A percentile compares a stretch with the other conserved stretches of the same genome.
These are phyloP conservation scores for Gossypium mustelinum DNA, from an alignment of 345 rosid species.

Conservation along the genomic window DNA sequence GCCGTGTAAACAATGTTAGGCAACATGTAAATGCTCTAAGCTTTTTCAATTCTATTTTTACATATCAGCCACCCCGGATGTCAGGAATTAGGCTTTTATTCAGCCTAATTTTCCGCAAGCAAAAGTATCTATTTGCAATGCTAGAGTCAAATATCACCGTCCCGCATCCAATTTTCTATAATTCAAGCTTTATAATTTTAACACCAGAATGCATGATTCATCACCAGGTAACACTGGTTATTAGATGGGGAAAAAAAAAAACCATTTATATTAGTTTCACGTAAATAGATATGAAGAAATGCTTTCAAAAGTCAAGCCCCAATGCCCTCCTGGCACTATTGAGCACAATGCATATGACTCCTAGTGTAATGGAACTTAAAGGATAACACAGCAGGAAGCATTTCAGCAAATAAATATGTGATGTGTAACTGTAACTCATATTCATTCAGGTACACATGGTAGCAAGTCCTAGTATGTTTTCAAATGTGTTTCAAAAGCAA, in stretches of 20 bases:
- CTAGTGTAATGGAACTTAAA: background rate
- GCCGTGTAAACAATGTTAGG: conserved; percentile 18
- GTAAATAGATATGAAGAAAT: background rate
- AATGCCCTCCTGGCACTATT: too few relatives aligned
- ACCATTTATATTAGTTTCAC: background rate
- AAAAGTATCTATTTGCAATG: background rate
- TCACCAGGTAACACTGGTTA: background rate
- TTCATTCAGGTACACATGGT: background rate
- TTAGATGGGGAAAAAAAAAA: too few relatives aligned
- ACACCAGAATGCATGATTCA: background rate
- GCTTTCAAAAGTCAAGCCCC: background rate
- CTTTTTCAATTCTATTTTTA: background rate
- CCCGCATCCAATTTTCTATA: background rate
- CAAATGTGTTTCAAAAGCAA: conserved; percentile 14
- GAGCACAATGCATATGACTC: background rate
- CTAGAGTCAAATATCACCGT: background rate
- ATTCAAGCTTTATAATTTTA: background rate
- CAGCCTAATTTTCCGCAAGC: background rate
- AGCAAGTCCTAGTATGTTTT: background rate
- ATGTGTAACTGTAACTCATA: background rate
- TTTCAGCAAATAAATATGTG: background rate
- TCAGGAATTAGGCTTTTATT: background rate
- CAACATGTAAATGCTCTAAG: background rate
- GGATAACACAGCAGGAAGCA: background rate
- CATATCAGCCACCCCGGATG: background rate